A percentile compares a stretch with the other conserved stretches of the same genome.
These are phyloP conservation scores for Cetraspora pellucida DNA, from an alignment of 192 early-diverging fungal species.

Conservation along the genomic window DNA sequence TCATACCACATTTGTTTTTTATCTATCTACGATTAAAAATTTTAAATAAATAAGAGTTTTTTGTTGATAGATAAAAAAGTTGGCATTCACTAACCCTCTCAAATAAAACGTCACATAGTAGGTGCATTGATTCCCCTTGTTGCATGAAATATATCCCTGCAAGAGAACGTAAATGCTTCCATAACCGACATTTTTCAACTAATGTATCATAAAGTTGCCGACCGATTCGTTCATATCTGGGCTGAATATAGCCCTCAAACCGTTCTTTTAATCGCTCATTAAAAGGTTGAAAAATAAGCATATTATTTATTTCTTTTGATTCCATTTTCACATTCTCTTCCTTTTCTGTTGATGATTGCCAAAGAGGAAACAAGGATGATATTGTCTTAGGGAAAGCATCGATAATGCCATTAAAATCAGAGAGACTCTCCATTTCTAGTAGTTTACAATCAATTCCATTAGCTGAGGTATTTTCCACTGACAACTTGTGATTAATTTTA, in stretches of 20 bases:
- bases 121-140: slow-evolving; percentile 45
- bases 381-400: not conserved
- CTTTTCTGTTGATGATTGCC: not conserved
- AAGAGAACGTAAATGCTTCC: slow-evolving; percentile 37
- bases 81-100: slow-evolving; percentile 14
- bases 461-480: no score
- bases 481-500: no score
- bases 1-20: slow-evolving; percentile 44
- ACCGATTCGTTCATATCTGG: slow-evolving; percentile 37
- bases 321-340: not conserved
- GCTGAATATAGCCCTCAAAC: slow-evolving; percentile 38
- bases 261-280: slow-evolving; percentile 9
- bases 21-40: slow-evolving; percentile 37
- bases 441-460: no score
- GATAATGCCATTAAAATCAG: slow-evolving; percentile 2
- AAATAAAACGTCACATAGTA: slow-evolving; percentile 41
- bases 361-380: slow-evolving; percentile 3
- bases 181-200: slow-evolving; percentile 32
- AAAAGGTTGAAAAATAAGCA: slow-evolving; percentile 15
- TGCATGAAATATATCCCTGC: slow-evolving; percentile 45
- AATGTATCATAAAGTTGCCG: slow-evolving; percentile 33
- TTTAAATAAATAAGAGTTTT: not conserved
- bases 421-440: not conserved
- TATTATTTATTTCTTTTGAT: not conserved
- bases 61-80: not conserved